These are phyloP conservation scores for Fusarium musae DNA, from an alignment of 2,329 filamentous ascomycete species.

Conservation along the genomic window DNA sequence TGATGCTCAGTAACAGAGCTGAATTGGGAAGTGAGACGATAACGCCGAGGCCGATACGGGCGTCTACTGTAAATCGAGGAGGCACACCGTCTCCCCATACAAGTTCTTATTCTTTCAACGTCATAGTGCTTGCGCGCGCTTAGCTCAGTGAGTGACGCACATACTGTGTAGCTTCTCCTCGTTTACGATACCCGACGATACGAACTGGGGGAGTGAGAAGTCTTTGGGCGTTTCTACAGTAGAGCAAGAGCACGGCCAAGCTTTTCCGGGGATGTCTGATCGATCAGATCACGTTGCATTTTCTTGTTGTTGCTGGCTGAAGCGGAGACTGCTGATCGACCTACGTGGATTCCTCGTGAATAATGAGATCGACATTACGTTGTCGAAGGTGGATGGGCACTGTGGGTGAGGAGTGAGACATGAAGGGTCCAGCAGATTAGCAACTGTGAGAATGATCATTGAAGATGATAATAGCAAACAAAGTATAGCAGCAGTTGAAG, in stretches of 20 bases:
- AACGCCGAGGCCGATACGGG: conserved; percentile 15
- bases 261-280: conserved; percentile 33
- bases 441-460: neutral
- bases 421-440: neutral
- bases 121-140: conserved; percentile 33
- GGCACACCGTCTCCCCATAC: neutral
- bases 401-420: conserved; percentile 16
- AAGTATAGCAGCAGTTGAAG: neutral
- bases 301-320: conserved; percentile 8
- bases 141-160: conserved; percentile 30
- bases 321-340: conserved; percentile 28
- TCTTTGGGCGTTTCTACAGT: conserved; percentile 19
- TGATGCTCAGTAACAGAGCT: conserved; percentile 16
- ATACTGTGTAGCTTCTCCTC: neutral
- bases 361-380: conserved; percentile 25
- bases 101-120: conserved; percentile 5
- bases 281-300: conserved; percentile 40
- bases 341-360: conserved; percentile 16
- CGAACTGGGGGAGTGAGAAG: conserved; percentile 10
- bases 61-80: neutral
- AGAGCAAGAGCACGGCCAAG: conserved; percentile 27
- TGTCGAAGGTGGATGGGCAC: neutral
- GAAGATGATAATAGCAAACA: neutral
- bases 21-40: conserved; percentile 15
- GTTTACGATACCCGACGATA: conserved; percentile 7